Evolutionary conservation across 192 early-diverging fungal genomes (phyloP).

Genomic region (Linnemannia zychae): DNA sequence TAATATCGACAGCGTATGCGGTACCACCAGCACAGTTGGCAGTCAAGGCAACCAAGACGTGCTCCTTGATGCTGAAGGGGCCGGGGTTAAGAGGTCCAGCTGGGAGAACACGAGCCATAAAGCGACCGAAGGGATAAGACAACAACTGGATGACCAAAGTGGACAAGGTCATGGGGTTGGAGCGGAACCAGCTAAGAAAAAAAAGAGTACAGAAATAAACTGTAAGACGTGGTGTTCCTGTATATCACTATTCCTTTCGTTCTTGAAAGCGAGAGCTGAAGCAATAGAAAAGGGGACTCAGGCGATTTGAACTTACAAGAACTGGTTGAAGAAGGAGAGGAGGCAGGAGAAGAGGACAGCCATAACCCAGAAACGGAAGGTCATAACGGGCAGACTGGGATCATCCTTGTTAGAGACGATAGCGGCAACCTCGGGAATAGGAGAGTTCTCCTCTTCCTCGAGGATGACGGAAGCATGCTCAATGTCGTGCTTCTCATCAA

Average conservation of each 20-base stretch:
- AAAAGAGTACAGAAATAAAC: no score
- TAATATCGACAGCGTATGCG: conserved; percentile 72
- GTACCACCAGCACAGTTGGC: conserved; percentile 63
- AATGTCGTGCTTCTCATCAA: conserved; percentile 40
- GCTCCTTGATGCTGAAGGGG: conserved; percentile 79
- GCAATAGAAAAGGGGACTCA: background rate
- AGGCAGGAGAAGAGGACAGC: conserved; percentile 32
- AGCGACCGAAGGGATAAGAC: conserved; percentile 47
- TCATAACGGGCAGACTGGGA: conserved; percentile 57
- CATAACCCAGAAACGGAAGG: conserved; percentile 64
- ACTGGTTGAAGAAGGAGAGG: conserved; percentile 44
- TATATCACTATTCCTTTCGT: no score
- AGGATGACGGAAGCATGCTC: conserved; percentile 42
- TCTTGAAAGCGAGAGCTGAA: no score
- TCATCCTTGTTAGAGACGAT: conserved; percentile 59
- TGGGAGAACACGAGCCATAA: conserved; percentile 68
- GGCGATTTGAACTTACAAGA: conserved; percentile 41
- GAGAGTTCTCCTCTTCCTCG: conserved; percentile 53
- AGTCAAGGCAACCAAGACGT: conserved; percentile 69
- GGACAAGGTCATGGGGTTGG: conserved; percentile 28
- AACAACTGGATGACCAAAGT: conserved; percentile 48
- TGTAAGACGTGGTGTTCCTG: conserved; percentile 41
- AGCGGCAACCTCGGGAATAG: conserved; percentile 51
- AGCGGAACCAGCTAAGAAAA: conserved; percentile 32
- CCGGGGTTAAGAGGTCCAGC: conserved; percentile 47